Percentiles rank a stretch among this genome's conserved stretches.
Evolutionary conservation across 257 asterid genomes (phyloP).

Genomic region (Forsythia suspensa): DNA sequence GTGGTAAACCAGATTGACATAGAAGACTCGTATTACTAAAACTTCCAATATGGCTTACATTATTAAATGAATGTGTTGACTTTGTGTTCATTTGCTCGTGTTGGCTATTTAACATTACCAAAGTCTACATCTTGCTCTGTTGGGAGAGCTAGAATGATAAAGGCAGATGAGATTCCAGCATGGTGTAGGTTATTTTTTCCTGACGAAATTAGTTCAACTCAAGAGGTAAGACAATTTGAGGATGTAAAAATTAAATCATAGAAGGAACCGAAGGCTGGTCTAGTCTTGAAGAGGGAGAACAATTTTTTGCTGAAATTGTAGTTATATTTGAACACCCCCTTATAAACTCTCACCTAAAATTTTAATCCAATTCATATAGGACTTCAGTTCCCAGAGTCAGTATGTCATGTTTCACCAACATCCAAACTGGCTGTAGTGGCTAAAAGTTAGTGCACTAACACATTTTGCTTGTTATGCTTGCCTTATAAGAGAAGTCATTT

Average conservation of each 20-base stretch:
- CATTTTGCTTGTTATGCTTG: slow-evolving; percentile 2
- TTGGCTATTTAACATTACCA: neutral
- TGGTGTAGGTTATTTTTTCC: neutral
- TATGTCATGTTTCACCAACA: neutral
- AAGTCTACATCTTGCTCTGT: neutral
- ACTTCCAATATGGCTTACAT: neutral
- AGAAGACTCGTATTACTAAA: neutral
- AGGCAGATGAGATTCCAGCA: neutral
- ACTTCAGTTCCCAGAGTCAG: neutral
- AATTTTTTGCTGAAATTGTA: neutral
- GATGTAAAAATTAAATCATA: neutral
- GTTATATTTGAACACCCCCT: neutral
- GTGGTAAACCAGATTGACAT: slow-evolving; percentile 4
- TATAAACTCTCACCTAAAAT: neutral
- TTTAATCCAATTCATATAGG: neutral
- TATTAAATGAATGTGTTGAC: neutral
- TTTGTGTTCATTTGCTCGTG: neutral
- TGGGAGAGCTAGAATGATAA: neutral
- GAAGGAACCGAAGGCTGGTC: neutral
- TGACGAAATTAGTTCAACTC: neutral
- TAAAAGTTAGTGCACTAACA: neutral
- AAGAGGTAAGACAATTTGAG: neutral
- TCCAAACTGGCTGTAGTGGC: neutral
- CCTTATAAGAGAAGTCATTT: neutral
- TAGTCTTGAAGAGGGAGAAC: neutral